Evolutionary conservation across 2,329 filamentous ascomycete species (phyloP).

Genomic region (Dryadomyces quercus-mongolicae): DNA sequence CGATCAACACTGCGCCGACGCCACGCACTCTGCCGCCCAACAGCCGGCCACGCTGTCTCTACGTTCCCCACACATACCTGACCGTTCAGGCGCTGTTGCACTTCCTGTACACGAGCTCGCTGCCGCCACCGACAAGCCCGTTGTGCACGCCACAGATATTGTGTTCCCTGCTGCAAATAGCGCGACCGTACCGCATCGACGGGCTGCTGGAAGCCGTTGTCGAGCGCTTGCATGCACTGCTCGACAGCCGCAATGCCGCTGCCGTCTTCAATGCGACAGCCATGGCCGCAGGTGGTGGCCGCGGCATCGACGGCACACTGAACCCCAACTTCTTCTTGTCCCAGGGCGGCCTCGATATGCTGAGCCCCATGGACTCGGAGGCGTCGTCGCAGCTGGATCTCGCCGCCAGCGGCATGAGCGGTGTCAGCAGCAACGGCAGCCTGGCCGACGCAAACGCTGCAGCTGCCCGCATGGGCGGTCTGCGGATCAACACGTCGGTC

Average conservation of each 20-base stretch:
- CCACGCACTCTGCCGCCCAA: conserved; percentile 44
- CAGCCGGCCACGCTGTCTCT: conserved; percentile 72
- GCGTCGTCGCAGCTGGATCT: conserved; percentile 8
- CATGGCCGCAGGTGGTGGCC: conserved; percentile 90
- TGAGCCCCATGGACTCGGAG: conserved; percentile 15
- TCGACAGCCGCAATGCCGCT: conserved; percentile 88
- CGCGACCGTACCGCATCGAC: conserved; percentile 85
- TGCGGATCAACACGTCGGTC: conserved; percentile 37
- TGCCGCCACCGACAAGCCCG: conserved; percentile 62
- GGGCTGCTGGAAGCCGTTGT: conserved; percentile 87
- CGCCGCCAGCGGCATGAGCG: not conserved
- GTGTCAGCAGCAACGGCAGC: conserved; percentile 4
- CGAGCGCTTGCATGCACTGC: conserved; percentile 74
- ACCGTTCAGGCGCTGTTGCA: conserved; percentile 85
- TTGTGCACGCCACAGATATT: conserved; percentile 91
- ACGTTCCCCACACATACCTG: conserved; percentile 82
- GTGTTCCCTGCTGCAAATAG: conserved; percentile 87
- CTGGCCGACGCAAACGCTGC: not conserved
- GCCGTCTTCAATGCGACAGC: conserved; percentile 97
- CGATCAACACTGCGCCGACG: conserved; percentile 44
- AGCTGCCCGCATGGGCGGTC: conserved; percentile 22
- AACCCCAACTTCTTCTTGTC: conserved; percentile 52
- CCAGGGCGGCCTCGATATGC: conserved; percentile 29
- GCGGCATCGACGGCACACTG: conserved; percentile 58
- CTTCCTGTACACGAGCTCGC: conserved; percentile 83